phyloP scores from a whole-genome alignment of 1,139 yeast genomes.

The Debaryomyces singareniensis region DNA sequence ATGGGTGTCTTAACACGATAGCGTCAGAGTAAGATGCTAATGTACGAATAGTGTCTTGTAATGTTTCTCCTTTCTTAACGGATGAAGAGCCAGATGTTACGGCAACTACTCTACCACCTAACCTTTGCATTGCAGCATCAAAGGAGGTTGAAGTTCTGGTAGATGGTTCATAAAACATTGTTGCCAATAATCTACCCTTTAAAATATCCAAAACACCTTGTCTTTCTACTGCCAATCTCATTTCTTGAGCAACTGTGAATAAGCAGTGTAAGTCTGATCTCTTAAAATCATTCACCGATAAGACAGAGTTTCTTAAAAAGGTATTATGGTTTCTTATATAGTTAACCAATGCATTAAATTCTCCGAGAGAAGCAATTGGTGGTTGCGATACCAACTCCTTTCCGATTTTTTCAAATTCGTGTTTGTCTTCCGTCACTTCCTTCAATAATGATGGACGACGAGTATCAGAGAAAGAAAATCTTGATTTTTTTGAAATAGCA shows the following conservation, averaged over 20 bases:
- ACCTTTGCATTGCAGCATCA: conserved; percentile 99
- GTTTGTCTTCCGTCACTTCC: conserved; percentile 25
- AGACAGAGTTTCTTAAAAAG: conserved; percentile 79
- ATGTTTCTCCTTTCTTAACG: conserved; percentile 95
- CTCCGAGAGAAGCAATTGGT: conserved; percentile 58
- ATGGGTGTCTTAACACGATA: conserved; percentile 93
- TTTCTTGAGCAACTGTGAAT: conserved; percentile 96
- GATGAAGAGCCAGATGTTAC: conserved; percentile 82
- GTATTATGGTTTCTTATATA: conserved; percentile 79
- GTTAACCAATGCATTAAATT: conserved; percentile 70
- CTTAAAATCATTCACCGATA: conserved; percentile 81
- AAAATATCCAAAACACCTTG: conserved; percentile 89
- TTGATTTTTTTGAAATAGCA: conserved; percentile 32
- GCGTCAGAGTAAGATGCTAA: conserved; percentile 96
- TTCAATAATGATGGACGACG: conserved; percentile 40
- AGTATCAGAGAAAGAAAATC: conserved; percentile 41
- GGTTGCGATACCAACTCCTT: conserved; percentile 71
- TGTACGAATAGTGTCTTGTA: conserved; percentile 94
- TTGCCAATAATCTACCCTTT: conserved; percentile 85
- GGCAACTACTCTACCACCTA: conserved; percentile 95
- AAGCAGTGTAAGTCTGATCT: conserved; percentile 87
- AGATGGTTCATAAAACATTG: conserved; percentile 97
- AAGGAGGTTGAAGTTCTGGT: conserved; percentile 95
- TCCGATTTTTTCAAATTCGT: conserved; percentile 54
- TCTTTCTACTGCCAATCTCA: conserved; percentile 95